Evolutionary conservation across 257 asterid genomes (phyloP).

Genomic region (Fraxinus cuspidata): DNA sequence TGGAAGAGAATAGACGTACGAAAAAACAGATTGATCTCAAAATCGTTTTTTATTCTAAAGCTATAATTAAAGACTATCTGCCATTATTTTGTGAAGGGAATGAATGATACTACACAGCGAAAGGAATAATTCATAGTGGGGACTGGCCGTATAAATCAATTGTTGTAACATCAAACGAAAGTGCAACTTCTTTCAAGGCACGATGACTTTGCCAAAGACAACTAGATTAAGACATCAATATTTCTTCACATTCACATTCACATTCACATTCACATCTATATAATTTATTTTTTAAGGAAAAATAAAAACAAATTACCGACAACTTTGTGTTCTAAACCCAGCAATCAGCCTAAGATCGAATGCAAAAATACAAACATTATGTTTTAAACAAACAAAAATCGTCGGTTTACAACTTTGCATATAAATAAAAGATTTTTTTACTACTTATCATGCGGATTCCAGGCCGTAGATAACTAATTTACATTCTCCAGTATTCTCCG

Average conservation of each 20-base stretch:
- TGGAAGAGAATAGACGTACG: too few relatives aligned
- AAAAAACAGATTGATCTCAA: too few relatives aligned
- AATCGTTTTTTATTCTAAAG: too few relatives aligned
- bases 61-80: not conserved
- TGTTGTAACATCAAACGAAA: not conserved
- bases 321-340: too few relatives aligned
- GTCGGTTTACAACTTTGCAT: not conserved
- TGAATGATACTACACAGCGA: not conserved
- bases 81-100: not conserved
- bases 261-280: not conserved
- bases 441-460: conserved; percentile 18
- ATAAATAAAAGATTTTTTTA: conserved; percentile 16
- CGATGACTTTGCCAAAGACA: not conserved
- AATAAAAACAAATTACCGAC: not conserved
- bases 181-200: not conserved
- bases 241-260: not conserved
- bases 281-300: not conserved
- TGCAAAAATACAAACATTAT: not conserved
- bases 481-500: conserved; percentile 29
- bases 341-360: not conserved
- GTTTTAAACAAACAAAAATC: not conserved
- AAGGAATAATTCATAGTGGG: not conserved
- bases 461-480: conserved; percentile 23
- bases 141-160: not conserved
- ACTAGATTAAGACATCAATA: not conserved